Conservation (phyloP, 805 yeast species). For the Candida vartiovaarae region DNA sequence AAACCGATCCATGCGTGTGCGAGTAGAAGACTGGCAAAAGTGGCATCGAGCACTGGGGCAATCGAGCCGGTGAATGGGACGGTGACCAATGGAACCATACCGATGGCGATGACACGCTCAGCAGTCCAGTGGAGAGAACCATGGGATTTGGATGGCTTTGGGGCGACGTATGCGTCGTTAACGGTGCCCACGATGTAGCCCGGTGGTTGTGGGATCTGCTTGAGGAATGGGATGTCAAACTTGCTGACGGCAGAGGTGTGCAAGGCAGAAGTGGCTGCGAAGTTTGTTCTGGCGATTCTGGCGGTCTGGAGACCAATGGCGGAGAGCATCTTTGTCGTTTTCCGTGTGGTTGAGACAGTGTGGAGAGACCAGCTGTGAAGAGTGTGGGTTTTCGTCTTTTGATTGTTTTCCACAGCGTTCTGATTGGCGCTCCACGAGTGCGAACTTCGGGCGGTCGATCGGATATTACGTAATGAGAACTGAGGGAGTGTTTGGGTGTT, state of each 20-base stretch:
- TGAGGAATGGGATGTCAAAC: conserved; percentile 42
- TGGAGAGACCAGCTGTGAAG: background rate
- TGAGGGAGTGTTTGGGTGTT: no score
- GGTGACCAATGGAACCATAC: conserved; percentile 69
- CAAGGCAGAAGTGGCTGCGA: conserved; percentile 5
- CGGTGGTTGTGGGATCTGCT: conserved; percentile 72
- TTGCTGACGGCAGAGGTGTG: conserved; percentile 26
- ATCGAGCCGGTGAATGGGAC: conserved; percentile 73
- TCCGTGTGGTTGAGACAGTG: background rate
- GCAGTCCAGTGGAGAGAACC: conserved; percentile 95
- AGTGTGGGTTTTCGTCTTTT: background rate
- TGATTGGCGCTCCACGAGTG: background rate
- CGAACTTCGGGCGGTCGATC: background rate
- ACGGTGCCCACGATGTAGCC: conserved; percentile 91
- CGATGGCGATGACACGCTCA: conserved; percentile 65
- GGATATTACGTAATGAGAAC: background rate
- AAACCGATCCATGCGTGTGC: conserved; percentile 83
- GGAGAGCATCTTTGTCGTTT: conserved; percentile 2
- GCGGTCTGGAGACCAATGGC: conserved; percentile 8
- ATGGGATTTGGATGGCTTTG: conserved; percentile 53
- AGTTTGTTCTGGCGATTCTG: conserved; percentile 4
- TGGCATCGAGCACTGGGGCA: conserved; percentile 65
- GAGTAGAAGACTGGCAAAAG: conserved; percentile 56
- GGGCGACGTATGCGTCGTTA: conserved; percentile 76
- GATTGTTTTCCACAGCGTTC: conserved; percentile 1